Evolutionary conservation across 2,329 filamentous ascomycete genomes (phyloP), one percentile per base, ranked within the genome.

Genomic region (Penicillium sp.): DNA sequence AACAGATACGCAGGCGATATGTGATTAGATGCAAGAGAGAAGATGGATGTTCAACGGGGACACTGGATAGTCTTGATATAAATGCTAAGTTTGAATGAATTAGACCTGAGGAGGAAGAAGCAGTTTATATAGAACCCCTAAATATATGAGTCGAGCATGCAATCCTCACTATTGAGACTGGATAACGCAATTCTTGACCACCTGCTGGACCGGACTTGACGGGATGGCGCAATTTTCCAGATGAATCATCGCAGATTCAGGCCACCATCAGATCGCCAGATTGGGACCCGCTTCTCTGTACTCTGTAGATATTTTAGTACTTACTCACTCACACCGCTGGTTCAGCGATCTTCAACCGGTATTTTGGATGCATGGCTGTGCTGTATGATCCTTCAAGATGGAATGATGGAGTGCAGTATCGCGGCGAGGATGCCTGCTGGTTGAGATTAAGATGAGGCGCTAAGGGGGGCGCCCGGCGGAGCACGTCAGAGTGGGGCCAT

Each of bases 191-290:
- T 55, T 45, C 43, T 60, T 45, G 55, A 46, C 41, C 54, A 49
- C 53, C 19, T 22, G 19, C 19, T 22, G 53, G 27, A 33, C 48
- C 49, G 51, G 56, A 53, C 46, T 42, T 41, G 39, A 53, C 52
- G 53, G 56, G 43, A 67, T 67, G 53, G 64, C 64, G 63, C 64
- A 61, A 67, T 67, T 57, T 49, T 47, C 43, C 45, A 44, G 45
- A 51, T 50, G 50, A 56, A 66, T 66, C 57, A 64, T 58, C 57
- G 53, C 38, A 48, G 34, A 27, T 12, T 29, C 3, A 27, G 8
- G 7, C n/a, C 16, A 11, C 11, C 22, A 28, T 14, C 16, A 27
- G 13, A 47, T 29, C 19, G 30, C 9, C 35, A 46, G 39, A 39
- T 19, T 19, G 35, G 46, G 49, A 50, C 41, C 46, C 45, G 46